phyloP scores from a whole-genome alignment of 2,329 filamentous ascomycete species.

The Triangularia verruculosa region DNA sequence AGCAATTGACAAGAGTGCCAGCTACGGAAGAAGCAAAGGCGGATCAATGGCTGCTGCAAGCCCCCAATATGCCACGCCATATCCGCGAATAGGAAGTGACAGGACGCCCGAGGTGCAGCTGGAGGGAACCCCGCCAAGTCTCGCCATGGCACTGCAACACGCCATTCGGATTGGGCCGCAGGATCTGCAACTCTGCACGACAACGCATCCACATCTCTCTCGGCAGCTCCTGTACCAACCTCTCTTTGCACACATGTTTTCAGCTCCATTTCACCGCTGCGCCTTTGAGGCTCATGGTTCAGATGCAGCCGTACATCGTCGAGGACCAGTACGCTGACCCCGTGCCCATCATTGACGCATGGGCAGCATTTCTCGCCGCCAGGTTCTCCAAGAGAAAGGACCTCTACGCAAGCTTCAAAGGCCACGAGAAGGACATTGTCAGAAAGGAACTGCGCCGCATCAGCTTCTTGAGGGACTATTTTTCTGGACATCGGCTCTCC shows the following conservation, averaged over 20 bases:
- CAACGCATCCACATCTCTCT: neutral
- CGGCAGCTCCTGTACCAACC: neutral
- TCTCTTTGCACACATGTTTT: neutral
- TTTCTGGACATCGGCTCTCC: slow-evolving; percentile 18
- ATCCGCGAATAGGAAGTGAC: neutral
- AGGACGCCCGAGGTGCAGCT: neutral
- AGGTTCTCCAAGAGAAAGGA: slow-evolving; percentile 20
- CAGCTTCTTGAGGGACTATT: slow-evolving; percentile 22
- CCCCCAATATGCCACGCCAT: slow-evolving; percentile 6
- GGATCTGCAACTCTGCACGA: neutral
- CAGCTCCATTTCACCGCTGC: neutral
- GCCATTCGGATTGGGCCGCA: neutral
- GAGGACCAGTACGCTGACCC: slow-evolving; percentile 24
- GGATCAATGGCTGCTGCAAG: slow-evolving; percentile 13
- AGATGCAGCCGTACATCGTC: slow-evolving; percentile 20
- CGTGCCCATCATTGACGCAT: slow-evolving; percentile 20
- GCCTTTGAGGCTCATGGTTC: neutral
- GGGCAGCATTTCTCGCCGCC: slow-evolving; percentile 23
- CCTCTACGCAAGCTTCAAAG: slow-evolving; percentile 18
- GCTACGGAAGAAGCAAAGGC: slow-evolving; percentile 9
- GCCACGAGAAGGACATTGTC: slow-evolving; percentile 22
- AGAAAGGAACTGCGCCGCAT: slow-evolving; percentile 25
- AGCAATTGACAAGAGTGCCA: neutral
- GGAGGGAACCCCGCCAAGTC: slow-evolving; percentile 2
- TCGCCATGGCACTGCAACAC: neutral